phyloP scores from a whole-genome alignment of 139 green algal genomes.

The Chlamydomonas sphaeroides region DNA sequence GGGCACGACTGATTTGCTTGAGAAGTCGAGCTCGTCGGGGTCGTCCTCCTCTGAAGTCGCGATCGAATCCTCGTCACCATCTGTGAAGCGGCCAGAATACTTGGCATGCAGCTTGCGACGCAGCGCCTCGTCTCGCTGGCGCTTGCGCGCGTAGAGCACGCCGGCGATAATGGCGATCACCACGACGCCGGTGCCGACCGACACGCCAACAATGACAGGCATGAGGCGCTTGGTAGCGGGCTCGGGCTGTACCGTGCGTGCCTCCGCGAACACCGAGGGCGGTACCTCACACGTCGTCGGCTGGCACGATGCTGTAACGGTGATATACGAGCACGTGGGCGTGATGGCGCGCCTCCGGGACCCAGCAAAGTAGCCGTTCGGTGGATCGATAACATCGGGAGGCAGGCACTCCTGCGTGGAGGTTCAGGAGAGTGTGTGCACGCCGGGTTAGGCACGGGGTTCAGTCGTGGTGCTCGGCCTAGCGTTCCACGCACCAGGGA shows the following conservation, averaged over 20 bases:
- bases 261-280: not conserved
- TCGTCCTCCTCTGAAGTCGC: not conserved
- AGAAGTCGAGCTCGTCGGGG: conserved; percentile 1
- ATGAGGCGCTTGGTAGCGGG: not conserved
- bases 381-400: not conserved
- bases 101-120: not conserved
- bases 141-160: not conserved
- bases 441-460: too few relatives aligned
- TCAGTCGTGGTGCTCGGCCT: too few relatives aligned
- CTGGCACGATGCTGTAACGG: not conserved
- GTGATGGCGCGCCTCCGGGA: not conserved
- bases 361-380: not conserved
- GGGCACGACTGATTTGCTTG: not conserved
- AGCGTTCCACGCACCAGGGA: not conserved
- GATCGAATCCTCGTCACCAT: not conserved
- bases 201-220: conserved; percentile 1
- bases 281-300: not conserved
- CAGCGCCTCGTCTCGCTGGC: not conserved
- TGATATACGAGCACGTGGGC: conserved; percentile 1
- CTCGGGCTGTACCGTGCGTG: not conserved
- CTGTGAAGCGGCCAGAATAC: not conserved
- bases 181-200: not conserved
- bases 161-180: not conserved
- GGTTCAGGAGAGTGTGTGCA: not conserved
- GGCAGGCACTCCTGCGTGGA: not conserved